Evolutionary conservation across 2,329 filamentous ascomycete species (phyloP), one percentile per base, ranked within the genome.

Genomic region (Calonectria naviculata): DNA sequence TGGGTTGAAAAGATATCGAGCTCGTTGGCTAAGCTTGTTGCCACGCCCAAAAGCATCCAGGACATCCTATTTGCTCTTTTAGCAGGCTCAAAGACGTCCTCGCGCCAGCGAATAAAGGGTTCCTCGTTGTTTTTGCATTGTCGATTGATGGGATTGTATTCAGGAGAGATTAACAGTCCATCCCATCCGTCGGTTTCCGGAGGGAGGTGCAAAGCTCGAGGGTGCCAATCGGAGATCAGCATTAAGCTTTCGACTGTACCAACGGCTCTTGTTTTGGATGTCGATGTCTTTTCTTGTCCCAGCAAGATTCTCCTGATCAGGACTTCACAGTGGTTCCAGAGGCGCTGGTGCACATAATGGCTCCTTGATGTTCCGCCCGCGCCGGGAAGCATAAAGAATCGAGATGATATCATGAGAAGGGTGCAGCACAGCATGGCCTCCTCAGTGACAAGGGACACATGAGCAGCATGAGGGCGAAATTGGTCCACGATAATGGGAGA

Each of bases 51-150:
- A 1, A 79, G 74, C 77, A 79, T 78, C 77, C 76, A 79, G 1
- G 77, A 79, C 77, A 78, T 79, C 31, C 76, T 70, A 8, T 78
- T 76, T 0, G 77, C 74, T 41, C 77, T 52, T 42, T 78, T 76
- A 0, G 77, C 75, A 1, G 77, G 77, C 12, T 78, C 72, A 41
- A 79, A 78, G 3, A 78, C 77, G 26, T 79, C 77, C 9, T 78
- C 73, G 1, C 72, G 60, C 77, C 77, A 79, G 0, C 77, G 70
- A 36, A 78, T 74, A 0, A 78, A 74, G 0, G 74, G 74, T 0
- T 70, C 71, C 38, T 79, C 75, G 3, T 76, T 63, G 6, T 78
- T 71, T 8, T 62, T 70, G 12, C 61, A 49, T 58, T 71, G 72
- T 1, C 76, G 31, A 9, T 58, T 24, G 6, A 58, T 58, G 2